Conservation (phyloP, 2,329 filamentous ascomycete genomes). For the Verticillium alfalfae region DNA sequence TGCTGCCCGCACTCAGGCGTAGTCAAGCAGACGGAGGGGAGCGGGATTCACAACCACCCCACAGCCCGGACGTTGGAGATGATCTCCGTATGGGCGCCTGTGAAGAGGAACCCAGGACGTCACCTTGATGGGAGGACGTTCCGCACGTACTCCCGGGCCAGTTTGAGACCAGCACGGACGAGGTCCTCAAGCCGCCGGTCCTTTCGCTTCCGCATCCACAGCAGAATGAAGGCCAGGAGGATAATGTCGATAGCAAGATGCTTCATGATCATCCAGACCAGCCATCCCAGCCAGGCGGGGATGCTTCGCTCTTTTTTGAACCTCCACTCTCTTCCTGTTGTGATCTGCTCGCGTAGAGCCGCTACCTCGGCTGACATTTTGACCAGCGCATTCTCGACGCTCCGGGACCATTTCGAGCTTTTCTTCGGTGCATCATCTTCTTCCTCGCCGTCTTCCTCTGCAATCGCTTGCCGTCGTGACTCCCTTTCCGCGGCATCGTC, state of each 20-base stretch:
- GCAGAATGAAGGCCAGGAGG: constrained; percentile 57
- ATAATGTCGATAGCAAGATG: constrained; percentile 70
- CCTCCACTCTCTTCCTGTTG: constrained; percentile 66
- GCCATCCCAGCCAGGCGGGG: constrained; percentile 65
- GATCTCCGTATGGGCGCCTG: not conserved
- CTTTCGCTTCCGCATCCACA: constrained; percentile 68
- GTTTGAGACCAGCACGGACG: constrained; percentile 57
- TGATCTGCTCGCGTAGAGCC: constrained; percentile 85
- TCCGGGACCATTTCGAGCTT: constrained; percentile 65
- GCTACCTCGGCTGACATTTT: constrained; percentile 91
- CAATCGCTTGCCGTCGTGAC: constrained; percentile 35
- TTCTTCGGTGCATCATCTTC: constrained; percentile 36
- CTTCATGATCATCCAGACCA: constrained; percentile 63
- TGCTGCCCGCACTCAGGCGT: no score
- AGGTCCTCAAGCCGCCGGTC: constrained; percentile 69
- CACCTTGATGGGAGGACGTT: constrained; percentile 54
- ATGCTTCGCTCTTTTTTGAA: constrained; percentile 59
- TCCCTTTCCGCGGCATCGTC: constrained; percentile 62
- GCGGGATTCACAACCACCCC: not conserved
- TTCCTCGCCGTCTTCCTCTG: constrained; percentile 36
- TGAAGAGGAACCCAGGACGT: constrained; percentile 12
- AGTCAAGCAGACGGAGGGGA: not conserved
- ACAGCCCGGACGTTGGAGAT: not conserved
- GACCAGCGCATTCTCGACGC: constrained; percentile 79
- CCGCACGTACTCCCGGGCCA: constrained; percentile 53